phyloP scores from a whole-genome alignment of 2,329 filamentous ascomycete genomes.

The Trichoderma afroharzianum region DNA sequence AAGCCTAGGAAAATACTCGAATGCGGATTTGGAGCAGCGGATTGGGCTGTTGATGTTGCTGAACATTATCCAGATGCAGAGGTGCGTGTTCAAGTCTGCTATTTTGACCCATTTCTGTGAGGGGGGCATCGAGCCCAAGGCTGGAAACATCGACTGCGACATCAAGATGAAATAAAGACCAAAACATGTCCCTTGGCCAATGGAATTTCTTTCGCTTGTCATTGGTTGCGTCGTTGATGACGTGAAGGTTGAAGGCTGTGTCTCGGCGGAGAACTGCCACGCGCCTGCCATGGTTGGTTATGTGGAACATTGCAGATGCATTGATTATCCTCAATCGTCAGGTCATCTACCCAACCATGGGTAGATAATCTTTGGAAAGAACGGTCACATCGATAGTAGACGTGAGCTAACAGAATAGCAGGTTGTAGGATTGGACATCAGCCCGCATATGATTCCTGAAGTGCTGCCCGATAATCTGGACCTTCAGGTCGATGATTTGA shows the following conservation, averaged over 20 bases:
- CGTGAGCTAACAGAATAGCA: conserved; percentile 31
- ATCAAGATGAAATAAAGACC: not conserved
- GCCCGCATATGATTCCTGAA: conserved; percentile 65
- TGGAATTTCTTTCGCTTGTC: not conserved
- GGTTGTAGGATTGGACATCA: conserved; percentile 70
- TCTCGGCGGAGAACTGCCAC: too few relatives aligned
- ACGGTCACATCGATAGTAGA: not conserved
- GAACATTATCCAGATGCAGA: conserved; percentile 60
- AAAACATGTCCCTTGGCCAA: too few relatives aligned
- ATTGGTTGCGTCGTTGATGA: not conserved
- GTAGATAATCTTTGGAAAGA: not conserved
- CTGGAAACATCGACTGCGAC: not conserved
- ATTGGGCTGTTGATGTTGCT: conserved; percentile 68
- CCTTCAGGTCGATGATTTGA: conserved; percentile 70
- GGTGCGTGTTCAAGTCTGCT: conserved; percentile 39
- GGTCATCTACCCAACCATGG: not conserved
- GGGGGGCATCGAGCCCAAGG: not conserved
- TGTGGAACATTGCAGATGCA: not conserved
- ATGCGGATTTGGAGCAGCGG: conserved; percentile 67
- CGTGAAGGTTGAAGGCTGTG: not conserved
- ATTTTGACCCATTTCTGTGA: not conserved
- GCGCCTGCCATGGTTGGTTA: too few relatives aligned
- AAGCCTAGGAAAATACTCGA: conserved; percentile 61
- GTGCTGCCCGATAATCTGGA: conserved; percentile 63
- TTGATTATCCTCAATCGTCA: not conserved